A percentile compares a stretch with the other conserved stretches of the same genome.
Conservation (phyloP, 2,329 filamentous ascomycete genomes). For the Calonectria fujianensis region DNA sequence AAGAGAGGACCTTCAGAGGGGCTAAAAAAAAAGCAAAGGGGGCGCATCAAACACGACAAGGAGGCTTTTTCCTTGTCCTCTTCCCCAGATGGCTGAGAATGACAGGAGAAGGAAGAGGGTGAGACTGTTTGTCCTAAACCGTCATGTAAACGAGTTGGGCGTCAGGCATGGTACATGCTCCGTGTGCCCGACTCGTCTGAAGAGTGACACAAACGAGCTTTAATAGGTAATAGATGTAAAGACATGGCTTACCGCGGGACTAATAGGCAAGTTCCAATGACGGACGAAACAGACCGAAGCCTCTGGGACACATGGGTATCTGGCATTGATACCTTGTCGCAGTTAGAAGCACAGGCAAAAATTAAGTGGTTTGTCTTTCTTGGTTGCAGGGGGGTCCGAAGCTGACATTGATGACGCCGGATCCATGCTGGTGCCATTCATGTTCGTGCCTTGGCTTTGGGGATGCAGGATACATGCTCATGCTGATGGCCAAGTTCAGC, state of each 20-base stretch:
- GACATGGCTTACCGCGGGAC: conserved; percentile 31
- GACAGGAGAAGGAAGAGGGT: conserved; percentile 16
- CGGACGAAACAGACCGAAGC: conserved; percentile 24
- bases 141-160: conserved; percentile 19
- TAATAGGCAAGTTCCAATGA: conserved; percentile 33
- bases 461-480: conserved; percentile 20
- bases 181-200: conserved; percentile 33
- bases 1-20: not conserved
- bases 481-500: conserved; percentile 20
- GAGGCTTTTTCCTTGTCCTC: conserved; percentile 9
- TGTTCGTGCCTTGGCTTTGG: conserved; percentile 26
- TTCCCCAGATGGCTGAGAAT: conserved; percentile 6
- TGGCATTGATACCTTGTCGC: conserved; percentile 32
- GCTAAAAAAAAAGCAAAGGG: conserved; percentile 28
- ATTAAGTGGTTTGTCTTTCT: conserved; percentile 28
- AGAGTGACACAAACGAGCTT: conserved; percentile 28
- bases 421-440: conserved; percentile 34
- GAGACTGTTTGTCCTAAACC: conserved; percentile 30
- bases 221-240: conserved; percentile 29
- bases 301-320: conserved; percentile 25
- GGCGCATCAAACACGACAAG: conserved; percentile 3
- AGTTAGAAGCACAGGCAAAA: conserved; percentile 20
- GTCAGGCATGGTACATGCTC: conserved; percentile 26
- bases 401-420: conserved; percentile 38
- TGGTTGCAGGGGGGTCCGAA: conserved; percentile 23